Base-by-base conservation (phyloP, 2,329 filamentous ascomycete species). In the Whalleya microplaca region DNA sequence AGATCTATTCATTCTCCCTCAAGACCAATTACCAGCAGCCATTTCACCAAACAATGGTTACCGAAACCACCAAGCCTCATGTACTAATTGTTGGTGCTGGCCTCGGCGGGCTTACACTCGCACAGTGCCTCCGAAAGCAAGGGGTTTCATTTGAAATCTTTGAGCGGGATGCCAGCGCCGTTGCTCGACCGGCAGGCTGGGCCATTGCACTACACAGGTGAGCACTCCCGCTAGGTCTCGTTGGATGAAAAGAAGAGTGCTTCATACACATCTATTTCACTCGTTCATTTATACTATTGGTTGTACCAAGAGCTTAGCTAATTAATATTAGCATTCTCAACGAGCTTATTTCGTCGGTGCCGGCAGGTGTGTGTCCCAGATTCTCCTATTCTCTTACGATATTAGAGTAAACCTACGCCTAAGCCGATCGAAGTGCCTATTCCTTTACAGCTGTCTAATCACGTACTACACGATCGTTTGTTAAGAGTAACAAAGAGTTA, bases 141-240 rank as follows among this genome's bases (percentile, higher is more conserved):
- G 43, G 48, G 7, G 51, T 66, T 20, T 55, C 62, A 1, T 66
- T 56, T 21, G 54, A 63, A 32, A 54, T 63, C 18, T 66, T 60
- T 21, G 64, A 66, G 32, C 42, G 58, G 19, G 62, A 64, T n/a
- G 18, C 48, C 2, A 45, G 41, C 5, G 45, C 53, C 9, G n/a
- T 48, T 18, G 53, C 60, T 23, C 54, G 62, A 3, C 46, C 53
- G 12, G 44, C 55, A 45, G 62, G 64, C 23, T 66, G 63, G 63
- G 62, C 60, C 1, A 59, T 64, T 42, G 62, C 45, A 12, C 29
- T 65, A 51, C 63, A 65, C 42, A 40, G 51, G 63, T 65, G 21
- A 50, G 62, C 41, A 16, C 12, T 10, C 21, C 14, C 0, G 16
- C 29, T 5, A 18, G 19, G 20, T 21, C 21, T 10, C 6, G 18